Evolutionary conservation across 306 rosid species (phyloP).

Genomic region (Vigna reflexopilosa): DNA sequence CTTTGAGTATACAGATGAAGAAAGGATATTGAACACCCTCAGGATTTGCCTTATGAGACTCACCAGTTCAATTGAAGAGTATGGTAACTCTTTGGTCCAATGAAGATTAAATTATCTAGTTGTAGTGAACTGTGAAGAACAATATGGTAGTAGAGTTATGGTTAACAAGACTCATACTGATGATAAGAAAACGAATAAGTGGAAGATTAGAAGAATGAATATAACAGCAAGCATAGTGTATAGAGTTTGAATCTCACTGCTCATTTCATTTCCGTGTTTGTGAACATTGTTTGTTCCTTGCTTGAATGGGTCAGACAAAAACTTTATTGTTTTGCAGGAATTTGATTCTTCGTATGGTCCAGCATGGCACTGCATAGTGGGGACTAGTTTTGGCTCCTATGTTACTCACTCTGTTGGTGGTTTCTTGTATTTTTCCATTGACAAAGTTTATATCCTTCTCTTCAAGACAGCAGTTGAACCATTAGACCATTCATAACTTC

Average conservation of each 20-base stretch:
- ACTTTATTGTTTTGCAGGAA: conserved; percentile 61
- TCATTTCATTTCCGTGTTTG: conserved; percentile 5
- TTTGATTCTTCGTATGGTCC: conserved; percentile 89
- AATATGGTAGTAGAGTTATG: neutral
- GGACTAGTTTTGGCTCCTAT: conserved; percentile 95
- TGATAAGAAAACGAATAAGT: neutral
- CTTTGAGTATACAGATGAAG: neutral
- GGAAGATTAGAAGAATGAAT: neutral
- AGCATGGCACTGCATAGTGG: conserved; percentile 99
- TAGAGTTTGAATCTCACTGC: conserved; percentile 5
- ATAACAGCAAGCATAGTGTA: neutral
- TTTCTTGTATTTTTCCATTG: conserved; percentile 90
- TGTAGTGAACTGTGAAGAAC: no score
- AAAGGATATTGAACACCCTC: conserved; percentile 12
- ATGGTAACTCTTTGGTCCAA: conserved; percentile 32
- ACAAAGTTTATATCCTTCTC: conserved; percentile 93
- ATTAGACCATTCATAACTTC: conserved; percentile 57
- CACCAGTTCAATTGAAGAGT: conserved; percentile 21
- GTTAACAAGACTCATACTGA: no score
- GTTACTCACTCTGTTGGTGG: conserved; percentile 93
- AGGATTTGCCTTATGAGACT: conserved; percentile 13
- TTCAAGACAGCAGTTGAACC: conserved; percentile 96
- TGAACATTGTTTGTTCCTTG: neutral
- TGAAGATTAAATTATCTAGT: neutral
- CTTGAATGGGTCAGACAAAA: conserved; percentile 13